Base-by-base conservation (phyloP, 371 early-diverging fungal species). In the Haplosporangium sp. region DNA sequence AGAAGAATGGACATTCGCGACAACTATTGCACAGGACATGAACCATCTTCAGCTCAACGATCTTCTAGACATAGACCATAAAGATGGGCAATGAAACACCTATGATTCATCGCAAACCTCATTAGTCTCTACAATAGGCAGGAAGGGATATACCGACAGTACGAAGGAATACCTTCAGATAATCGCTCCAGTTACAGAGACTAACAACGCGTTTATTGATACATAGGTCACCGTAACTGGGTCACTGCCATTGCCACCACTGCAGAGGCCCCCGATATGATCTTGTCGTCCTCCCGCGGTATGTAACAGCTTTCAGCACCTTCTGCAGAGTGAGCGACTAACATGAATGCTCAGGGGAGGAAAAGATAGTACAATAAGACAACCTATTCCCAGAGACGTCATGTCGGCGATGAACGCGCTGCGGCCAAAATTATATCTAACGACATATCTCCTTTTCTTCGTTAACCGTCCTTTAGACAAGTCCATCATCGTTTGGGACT, bases 401-500 rank as follows among this genome's bases (percentile, higher is more conserved):
- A 5, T 13, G 5, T 8, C 13, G 14, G 7, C 29, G 13, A 36
- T n/a, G 20, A 16, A 48, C 20, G n/a, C 13, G 23, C 29, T 47
- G 14, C 23, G 36, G 11, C 18, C 5, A 43, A n/a, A 18, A 45
- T 48, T 60, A 10, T 38, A 57, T 42, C 38, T 36, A 20, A 5
- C 40, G 8, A n/a, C 51, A 8, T 16, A 21, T 67, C 18, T 41
- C 20, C 20, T 12, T 54, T 18, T 51, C 43, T 23, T n/a, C n/a
- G n/a, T n/a, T n/a, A n/a, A n/a, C n/a, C n/a, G n/a, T n/a, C 43
- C 11, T 14, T n/a, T 74, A 92, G 96, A 97, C 91, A 99, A 97
- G 95, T 88, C 95, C 81, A 88, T 98, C 84, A 94, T 99, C 74
- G 96, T 99, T 87, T 99, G 99, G 99, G 86, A 92, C 86, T 88